Percentiles rank a stretch among this genome's conserved stretches.
Conservation (phyloP, 148 eudicot genomes). For the Chenopodium quinoa region DNA sequence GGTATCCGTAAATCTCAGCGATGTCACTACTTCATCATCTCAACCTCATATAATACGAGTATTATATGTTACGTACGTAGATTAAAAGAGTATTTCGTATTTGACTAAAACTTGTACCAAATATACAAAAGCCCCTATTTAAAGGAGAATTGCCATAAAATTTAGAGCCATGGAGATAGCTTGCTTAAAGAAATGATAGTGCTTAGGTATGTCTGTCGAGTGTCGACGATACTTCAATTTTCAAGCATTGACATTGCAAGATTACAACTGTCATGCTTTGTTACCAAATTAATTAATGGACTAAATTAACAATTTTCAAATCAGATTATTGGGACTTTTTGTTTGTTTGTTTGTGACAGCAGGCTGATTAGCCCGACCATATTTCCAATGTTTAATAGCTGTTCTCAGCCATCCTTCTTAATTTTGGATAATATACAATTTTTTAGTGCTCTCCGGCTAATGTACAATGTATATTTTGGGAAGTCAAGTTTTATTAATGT, state of each 20-base stretch:
- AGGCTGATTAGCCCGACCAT: not conserved
- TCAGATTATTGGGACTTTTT: not conserved
- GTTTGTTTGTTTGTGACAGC: not conserved
- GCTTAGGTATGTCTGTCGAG: conserved; percentile 19
- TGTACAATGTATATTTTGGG: not conserved
- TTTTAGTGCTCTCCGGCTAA: not conserved
- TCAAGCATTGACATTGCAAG: not conserved
- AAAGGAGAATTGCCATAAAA: conserved; percentile 3
- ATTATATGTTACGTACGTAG: no score
- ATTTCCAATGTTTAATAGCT: not conserved
- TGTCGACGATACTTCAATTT: not conserved
- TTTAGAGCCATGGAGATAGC: not conserved
- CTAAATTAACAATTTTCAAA: no score
- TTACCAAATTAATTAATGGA: not conserved
- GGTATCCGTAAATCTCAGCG: no score
- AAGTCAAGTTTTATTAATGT: not conserved
- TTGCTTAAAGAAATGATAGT: not conserved
- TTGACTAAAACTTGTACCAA: no score
- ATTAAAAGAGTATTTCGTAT: no score
- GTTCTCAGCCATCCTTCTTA: not conserved
- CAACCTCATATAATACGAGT: no score
- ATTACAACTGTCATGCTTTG: not conserved
- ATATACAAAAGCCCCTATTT: no score
- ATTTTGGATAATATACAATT: not conserved
- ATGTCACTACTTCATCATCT: no score